Evolutionary conservation across 768 basidiomycete species (phyloP), one percentile per base, ranked within the genome.

Genomic region (Paxillus rubicundulus): DNA sequence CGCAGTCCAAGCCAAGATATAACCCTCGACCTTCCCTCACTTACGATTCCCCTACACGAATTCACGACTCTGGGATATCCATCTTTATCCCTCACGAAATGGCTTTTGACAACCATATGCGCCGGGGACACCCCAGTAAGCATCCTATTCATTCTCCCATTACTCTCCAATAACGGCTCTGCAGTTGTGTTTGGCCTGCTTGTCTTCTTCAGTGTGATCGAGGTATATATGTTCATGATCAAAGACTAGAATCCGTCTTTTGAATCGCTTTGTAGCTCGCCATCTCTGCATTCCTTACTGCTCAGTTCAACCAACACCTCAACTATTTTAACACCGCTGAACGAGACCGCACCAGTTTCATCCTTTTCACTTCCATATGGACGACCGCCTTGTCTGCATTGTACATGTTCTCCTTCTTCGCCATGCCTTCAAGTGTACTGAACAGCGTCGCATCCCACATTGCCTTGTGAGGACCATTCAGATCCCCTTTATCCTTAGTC

Each of bases 301-400:
- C 83, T 13, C 75, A 72, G 40, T 92, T 81, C 73, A 82, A 85
- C 66, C 50, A 67, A 27, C 72, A 77, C 56, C 74, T 81, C 68
- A 76, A 86, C 72, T 80, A 72, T 63, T 72, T 71, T 47, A 77
- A 64, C 53, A 53, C 57, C 10, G 64, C 73, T 30, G 78, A 84
- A 56, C 81, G 81, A 40, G 81, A 85, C 61, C 80, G 86, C 43
- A 81, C 86, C 1, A 77, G 80, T 33, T 89, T 82, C 72, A 71
- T 84, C 38, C 74, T 88, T 32, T 91, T 92, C 74, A 61, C 76
- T n/a, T 85, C 85, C 10, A 74, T 75, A 61, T 91, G 88, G 88
- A 90, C 87, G 0, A 67, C 86, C 10, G 60, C 84, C 46, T 71
- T 85, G 36, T 76, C 79, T 37, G 58, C 74, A 5, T 40, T 82